Evolutionary conservation across 371 early-diverging fungal genomes (phyloP), one percentile per base, ranked within the genome.

Genomic region (Lichtheimia ornata): DNA sequence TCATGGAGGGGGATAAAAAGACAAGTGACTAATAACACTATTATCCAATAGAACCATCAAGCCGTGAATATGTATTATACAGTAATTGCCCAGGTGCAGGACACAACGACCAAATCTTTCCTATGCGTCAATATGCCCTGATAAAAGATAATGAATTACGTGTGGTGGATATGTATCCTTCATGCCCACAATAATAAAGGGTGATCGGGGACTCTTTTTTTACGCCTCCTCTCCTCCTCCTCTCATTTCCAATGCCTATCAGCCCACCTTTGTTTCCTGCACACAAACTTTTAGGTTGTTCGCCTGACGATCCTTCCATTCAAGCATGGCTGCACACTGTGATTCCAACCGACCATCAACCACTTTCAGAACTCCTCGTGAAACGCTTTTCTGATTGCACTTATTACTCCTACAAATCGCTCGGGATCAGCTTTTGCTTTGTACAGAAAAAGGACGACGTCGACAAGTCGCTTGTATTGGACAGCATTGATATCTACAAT

Each of bases 41-140:
- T 24, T 61, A 15, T 14, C 6, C 44, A 28, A 27, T 43, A 27
- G 6, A 77, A 49, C 83, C 86, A 6, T 71, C 78, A 1, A 75
- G 56, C 12, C 72, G 74, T 54, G 86, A 85, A 67, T 83, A 78
- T 62, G 62, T 85, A 0, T 60, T 84, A 6, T 75, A 77, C 43
- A 73, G 65, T 22, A 61, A 73, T 6, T 64, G 74, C 15, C 56
- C 61, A 7, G 67, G 63, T 24, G 22, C 62, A n/a, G 58, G 70
- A 15, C 47, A 55, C 9, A 49, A 59, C 18, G 64, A 56, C 11
- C 53, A 66, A 15, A 41, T 45, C 24, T 53, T 73, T 27, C 75
- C 77, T 5, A 53, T 64, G 58, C 71, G 73, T 12, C 67, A 71
- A 42, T 80, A 80, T 56, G 59, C 70, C 1, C 40, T 74, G 50